phyloP scores from a whole-genome alignment of 169 alveolate species.

The Neospora caninum region DNA sequence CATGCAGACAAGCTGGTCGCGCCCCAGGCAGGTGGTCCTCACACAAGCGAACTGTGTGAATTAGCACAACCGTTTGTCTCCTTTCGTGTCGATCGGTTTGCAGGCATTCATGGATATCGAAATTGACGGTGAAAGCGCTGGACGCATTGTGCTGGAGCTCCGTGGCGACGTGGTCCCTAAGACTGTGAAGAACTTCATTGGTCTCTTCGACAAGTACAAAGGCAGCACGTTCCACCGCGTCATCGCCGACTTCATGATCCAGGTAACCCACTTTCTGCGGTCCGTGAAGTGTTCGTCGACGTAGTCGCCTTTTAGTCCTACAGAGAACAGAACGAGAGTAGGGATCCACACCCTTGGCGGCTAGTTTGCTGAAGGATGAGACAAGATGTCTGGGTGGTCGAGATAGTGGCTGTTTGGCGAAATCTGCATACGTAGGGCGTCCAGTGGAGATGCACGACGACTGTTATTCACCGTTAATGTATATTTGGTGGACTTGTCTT shows the following conservation, averaged over 20 bases:
- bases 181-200: conserved; percentile 94
- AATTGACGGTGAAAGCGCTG: conserved; percentile 79
- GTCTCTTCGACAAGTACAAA: conserved; percentile 83
- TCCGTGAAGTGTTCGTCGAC: not conserved
- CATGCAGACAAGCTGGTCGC: too few relatives aligned
- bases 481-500: not conserved
- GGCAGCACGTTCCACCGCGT: conserved; percentile 91
- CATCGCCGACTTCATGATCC: conserved; percentile 91
- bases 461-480: not conserved
- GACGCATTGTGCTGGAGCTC: conserved; percentile 83
- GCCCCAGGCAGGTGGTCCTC: too few relatives aligned
- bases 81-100: not conserved
- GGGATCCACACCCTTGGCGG: too few relatives aligned
- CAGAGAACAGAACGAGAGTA: too few relatives aligned
- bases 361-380: too few relatives aligned
- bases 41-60: too few relatives aligned
- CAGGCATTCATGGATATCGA: conserved; percentile 86
- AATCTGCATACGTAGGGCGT: too few relatives aligned
- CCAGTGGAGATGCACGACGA: too few relatives aligned
- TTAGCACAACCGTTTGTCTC: too few relatives aligned
- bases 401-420: too few relatives aligned
- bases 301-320: not conserved
- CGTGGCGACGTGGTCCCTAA: conserved; percentile 91
- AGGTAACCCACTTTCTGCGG: conserved; percentile 18
- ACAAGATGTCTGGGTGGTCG: too few relatives aligned